These are phyloP conservation scores for Yamadazyma songkhlaensis DNA, from an alignment of 1,139 yeast species.

Conservation along the genomic window DNA sequence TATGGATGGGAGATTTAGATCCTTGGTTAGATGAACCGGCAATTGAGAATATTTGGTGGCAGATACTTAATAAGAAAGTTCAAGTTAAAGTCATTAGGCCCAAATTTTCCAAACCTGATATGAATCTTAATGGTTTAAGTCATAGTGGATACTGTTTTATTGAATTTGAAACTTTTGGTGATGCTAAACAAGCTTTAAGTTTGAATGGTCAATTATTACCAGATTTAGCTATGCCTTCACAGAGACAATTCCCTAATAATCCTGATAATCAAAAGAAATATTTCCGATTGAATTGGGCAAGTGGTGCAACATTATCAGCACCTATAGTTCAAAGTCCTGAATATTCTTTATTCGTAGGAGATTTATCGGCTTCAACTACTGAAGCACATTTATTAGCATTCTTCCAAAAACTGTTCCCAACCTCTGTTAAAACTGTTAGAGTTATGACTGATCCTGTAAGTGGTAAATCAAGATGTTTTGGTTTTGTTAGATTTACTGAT, in stretches of 20 bases:
- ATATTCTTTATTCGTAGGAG: constrained; percentile 74
- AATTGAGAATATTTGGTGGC: constrained; percentile 60
- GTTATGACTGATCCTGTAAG: constrained; percentile 76
- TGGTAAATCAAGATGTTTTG: constrained; percentile 73
- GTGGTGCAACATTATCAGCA: constrained; percentile 58
- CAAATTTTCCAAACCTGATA: constrained; percentile 25
- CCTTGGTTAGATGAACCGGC: constrained; percentile 67
- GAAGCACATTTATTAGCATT: constrained; percentile 67
- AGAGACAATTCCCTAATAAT: constrained; percentile 38
- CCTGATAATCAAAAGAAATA: constrained; percentile 57
- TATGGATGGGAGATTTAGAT: constrained; percentile 83
- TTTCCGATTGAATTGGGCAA: constrained; percentile 73
- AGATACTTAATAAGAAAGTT: constrained; percentile 37
- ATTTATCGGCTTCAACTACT: constrained; percentile 68
- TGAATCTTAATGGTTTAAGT: constrained; percentile 27
- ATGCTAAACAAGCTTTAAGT: constrained; percentile 62
- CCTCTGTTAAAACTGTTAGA: constrained; percentile 63
- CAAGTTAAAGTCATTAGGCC: constrained; percentile 56
- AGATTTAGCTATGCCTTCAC: constrained; percentile 48
- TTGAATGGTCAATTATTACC: constrained; percentile 68
- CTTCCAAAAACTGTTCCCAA: constrained; percentile 59
- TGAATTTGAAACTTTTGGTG: constrained; percentile 60
- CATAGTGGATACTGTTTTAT: constrained; percentile 77
- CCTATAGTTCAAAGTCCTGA: constrained; percentile 53
- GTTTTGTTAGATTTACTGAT: constrained; percentile 67